Conservation (phyloP, 495 filamentous ascomycete species). For the Trichocladium uniseriatum region DNA sequence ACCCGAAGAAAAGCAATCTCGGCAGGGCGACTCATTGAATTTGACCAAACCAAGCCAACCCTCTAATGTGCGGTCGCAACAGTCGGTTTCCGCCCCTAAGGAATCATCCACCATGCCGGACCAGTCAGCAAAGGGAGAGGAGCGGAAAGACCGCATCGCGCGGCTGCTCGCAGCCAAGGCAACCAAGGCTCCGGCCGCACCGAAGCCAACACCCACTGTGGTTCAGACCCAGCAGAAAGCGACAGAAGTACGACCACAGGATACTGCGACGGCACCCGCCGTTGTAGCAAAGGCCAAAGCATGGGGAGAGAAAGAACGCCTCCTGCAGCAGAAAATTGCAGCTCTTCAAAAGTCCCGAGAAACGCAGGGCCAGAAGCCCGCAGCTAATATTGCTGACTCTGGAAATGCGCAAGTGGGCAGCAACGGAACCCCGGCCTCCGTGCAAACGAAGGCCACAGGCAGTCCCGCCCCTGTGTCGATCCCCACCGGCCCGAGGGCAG, state of each 20-base stretch:
- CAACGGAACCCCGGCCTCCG: neutral
- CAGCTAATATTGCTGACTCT: constrained; percentile 1
- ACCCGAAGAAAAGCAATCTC: neutral
- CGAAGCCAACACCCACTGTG: constrained; percentile 2
- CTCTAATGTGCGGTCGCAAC: neutral
- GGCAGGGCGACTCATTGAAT: neutral
- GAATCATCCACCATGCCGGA: constrained; percentile 14
- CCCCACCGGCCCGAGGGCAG: neutral
- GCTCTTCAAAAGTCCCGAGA: constrained; percentile 36
- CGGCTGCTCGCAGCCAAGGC: constrained; percentile 56
- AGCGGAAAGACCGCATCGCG: constrained; percentile 69
- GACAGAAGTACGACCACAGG: constrained; percentile 7
- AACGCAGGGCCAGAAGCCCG: constrained; percentile 16
- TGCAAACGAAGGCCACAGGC: neutral
- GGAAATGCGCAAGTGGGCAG: neutral
- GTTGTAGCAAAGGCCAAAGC: constrained; percentile 25
- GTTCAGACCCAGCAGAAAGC: constrained; percentile 6
- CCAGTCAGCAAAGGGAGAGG: constrained; percentile 43
- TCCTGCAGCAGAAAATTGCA: constrained; percentile 39
- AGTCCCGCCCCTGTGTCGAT: neutral
- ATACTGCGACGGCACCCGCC: constrained; percentile 6
- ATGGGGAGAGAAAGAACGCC: constrained; percentile 35
- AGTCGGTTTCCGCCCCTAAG: constrained; percentile 1
- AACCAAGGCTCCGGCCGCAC: constrained; percentile 21
- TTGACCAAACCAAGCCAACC: neutral